These are phyloP conservation scores for Bassia scoparia DNA, from an alignment of 148 eudicot species.

Conservation along the genomic window DNA sequence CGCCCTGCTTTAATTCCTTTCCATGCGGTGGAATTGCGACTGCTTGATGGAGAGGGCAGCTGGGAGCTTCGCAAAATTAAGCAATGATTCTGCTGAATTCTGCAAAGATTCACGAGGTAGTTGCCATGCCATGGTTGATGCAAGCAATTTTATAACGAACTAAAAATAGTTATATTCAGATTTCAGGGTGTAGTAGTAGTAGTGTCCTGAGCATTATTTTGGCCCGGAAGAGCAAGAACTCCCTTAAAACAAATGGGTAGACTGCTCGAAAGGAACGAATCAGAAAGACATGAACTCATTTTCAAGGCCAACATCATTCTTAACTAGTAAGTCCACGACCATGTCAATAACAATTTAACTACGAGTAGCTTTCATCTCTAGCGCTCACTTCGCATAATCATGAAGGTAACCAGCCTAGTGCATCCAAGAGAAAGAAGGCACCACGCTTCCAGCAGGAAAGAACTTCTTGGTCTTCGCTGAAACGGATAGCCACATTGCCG, in stretches of 20 bases:
- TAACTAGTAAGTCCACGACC: no score
- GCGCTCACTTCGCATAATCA: conserved; percentile 55
- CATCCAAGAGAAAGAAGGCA: conserved; percentile 67
- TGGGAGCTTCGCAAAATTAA: conserved; percentile 76
- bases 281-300: conserved; percentile 3
- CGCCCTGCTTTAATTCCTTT: conserved; percentile 94
- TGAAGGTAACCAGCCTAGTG: conserved; percentile 78
- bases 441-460: conserved; percentile 87
- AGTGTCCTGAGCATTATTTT: conserved; percentile 14
- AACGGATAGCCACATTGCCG: conserved; percentile 73
- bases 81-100: conserved; percentile 14
- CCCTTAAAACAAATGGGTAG: not conserved
- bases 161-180: not conserved
- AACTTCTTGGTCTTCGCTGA: conserved; percentile 64
- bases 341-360: no score
- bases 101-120: not conserved
- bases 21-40: conserved; percentile 69
- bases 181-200: not conserved
- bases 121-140: not conserved
- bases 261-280: not conserved
- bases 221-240: conserved; percentile 1
- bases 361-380: not conserved
- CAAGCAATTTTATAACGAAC: not conserved
- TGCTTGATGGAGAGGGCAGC: conserved; percentile 92
- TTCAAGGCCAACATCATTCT: no score